These are phyloP conservation scores for Saccharomycopsis fibuligera DNA, from an alignment of 805 yeast genomes.

Conservation along the genomic window DNA sequence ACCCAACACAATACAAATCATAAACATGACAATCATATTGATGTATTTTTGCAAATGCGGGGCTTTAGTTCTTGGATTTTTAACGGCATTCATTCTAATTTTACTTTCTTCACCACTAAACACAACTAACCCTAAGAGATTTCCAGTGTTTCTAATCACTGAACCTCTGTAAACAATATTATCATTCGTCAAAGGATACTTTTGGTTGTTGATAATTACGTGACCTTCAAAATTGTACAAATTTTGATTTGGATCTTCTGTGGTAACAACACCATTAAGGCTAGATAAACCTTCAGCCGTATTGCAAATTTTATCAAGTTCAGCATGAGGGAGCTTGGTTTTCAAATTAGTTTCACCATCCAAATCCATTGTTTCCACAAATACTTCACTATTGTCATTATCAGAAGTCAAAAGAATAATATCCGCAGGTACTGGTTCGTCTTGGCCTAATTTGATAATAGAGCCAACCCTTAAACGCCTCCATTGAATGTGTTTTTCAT, in stretches of 20 bases:
- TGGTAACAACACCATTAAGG: slow-evolving; percentile 48
- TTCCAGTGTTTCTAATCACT: slow-evolving; percentile 74
- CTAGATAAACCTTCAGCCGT: slow-evolving; percentile 45
- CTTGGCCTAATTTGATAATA: slow-evolving; percentile 59
- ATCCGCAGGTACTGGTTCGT: slow-evolving; percentile 96
- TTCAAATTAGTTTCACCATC: slow-evolving; percentile 97
- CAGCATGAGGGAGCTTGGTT: slow-evolving; percentile 60
- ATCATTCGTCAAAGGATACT: slow-evolving; percentile 65
- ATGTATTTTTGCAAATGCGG: slow-evolving; percentile 84
- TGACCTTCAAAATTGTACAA: slow-evolving; percentile 89
- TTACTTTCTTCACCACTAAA: slow-evolving; percentile 96
- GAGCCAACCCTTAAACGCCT: slow-evolving; percentile 84
- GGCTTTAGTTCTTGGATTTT: slow-evolving; percentile 84
- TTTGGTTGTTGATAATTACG: slow-evolving; percentile 33
- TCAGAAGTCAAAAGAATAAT: slow-evolving; percentile 62
- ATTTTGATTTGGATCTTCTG: slow-evolving; percentile 90
- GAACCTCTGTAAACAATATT: slow-evolving; percentile 91
- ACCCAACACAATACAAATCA: slow-evolving; percentile 75
- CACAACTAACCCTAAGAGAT: slow-evolving; percentile 70
- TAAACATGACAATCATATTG: slow-evolving; percentile 75
- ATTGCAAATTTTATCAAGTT: slow-evolving; percentile 45
- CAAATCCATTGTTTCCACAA: slow-evolving; percentile 91
- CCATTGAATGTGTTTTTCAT: slow-evolving; percentile 47
- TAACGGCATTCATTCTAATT: slow-evolving; percentile 89
- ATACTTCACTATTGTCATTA: slow-evolving; percentile 55